A percentile compares a stretch with the other conserved stretches of the same genome.
phyloP scores from a whole-genome alignment of 2,329 filamentous ascomycete genomes.

The Aspergillus felis region DNA sequence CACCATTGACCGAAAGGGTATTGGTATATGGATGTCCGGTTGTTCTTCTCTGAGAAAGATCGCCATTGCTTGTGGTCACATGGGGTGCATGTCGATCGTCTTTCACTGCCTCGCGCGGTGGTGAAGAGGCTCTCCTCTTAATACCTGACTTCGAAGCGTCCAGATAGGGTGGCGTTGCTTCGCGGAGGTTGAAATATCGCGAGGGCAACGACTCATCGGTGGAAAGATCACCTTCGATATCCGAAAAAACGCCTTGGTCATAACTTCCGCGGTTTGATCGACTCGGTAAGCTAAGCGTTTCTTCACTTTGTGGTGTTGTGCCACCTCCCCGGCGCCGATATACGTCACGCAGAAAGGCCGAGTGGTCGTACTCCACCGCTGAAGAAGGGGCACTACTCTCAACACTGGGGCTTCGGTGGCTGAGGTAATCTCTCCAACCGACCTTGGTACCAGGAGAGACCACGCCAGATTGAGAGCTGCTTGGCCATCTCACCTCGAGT shows the following conservation, averaged over 20 bases:
- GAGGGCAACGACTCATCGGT: constrained; percentile 36
- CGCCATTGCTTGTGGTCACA: constrained; percentile 41
- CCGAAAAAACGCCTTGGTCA: constrained; percentile 56
- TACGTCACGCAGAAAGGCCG: constrained; percentile 29
- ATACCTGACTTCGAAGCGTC: constrained; percentile 50
- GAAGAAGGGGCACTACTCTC: constrained; percentile 40
- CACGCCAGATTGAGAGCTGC: constrained; percentile 38
- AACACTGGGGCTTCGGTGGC: constrained; percentile 42
- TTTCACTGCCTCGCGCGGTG: constrained; percentile 51
- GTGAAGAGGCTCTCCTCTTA: constrained; percentile 63
- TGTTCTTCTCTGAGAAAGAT: constrained; percentile 53
- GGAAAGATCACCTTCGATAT: constrained; percentile 41
- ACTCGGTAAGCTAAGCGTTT: constrained; percentile 47
- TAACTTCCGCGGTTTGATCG: constrained; percentile 59
- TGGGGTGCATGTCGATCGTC: constrained; percentile 35
- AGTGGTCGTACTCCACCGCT: constrained; percentile 39
- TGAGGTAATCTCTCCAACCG: constrained; percentile 40
- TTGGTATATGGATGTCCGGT: constrained; percentile 52
- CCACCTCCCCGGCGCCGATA: constrained; percentile 46
- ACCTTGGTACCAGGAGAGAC: constrained; percentile 39
- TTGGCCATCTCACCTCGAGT: constrained; percentile 37
- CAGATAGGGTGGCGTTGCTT: constrained; percentile 35
- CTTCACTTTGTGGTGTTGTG: constrained; percentile 48
- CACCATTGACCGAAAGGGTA: constrained; percentile 51
- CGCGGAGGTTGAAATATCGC: constrained; percentile 36